Evolutionary conservation across 2,329 filamentous ascomycete species (phyloP), one percentile per base, ranked within the genome.

Genomic region (Fusarium nisikadoi): DNA sequence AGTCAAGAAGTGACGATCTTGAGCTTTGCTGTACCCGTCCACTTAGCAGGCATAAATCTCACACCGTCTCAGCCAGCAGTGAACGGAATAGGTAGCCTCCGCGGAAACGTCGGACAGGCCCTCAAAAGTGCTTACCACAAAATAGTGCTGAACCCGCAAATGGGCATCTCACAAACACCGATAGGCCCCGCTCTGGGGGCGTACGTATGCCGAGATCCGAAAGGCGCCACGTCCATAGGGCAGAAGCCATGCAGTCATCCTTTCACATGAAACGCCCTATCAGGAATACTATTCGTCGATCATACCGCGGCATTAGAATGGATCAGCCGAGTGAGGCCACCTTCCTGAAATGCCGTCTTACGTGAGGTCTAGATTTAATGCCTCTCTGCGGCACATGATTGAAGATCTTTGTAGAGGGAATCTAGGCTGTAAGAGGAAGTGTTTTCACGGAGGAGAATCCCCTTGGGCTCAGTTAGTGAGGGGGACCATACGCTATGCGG

Each of bases 311-410:
- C 46, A 53, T 27, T 27, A n/a, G 14, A 19, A 9, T 5, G 3
- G 16, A 29, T 39, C 16, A 42, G 36, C 27, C 35, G 25, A 29
- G 33, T 36, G 31, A 36, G 33, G 33, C 36, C 27, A 60, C 56
- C 36, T 60, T 60, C 29, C 36, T 60, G 56, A 42, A 55, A 31
- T 60, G 56, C 56, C 56, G 56, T 60, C 56, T 60, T 42, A 60
- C 36, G 46, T 60, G 47, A 55, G 56, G 29, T 25, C 17, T 39
- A 12, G 43, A 58, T 54, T 59, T 23, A 52, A 49, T n/a, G 31
- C n/a, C 25, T n/a, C 1, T 19, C 6, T 53, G 36, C 17, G 33
- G 27, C 23, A 19, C 41, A 29, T 57, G 42, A 27, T 3, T n/a
- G 6, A 23, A 5, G 35, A 13, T 13, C 36, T 11, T 49, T 50